Evolutionary conservation across 768 basidiomycete species (phyloP).

Genomic region (Rhodotorula diobovata): DNA sequence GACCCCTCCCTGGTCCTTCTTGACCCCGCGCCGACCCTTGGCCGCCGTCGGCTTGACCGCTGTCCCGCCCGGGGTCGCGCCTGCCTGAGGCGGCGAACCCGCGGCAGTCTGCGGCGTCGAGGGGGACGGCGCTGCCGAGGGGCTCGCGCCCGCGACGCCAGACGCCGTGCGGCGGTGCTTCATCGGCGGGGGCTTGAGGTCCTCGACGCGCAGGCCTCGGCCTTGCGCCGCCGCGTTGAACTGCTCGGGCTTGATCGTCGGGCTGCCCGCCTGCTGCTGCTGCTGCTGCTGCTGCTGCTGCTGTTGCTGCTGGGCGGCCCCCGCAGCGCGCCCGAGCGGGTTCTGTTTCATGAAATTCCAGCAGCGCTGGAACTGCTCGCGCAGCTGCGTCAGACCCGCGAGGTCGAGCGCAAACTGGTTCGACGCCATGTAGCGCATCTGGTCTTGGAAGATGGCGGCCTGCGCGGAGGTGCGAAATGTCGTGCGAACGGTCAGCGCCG

Average conservation of each 20-base stretch:
- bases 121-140: constrained; percentile 8
- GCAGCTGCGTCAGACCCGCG: constrained; percentile 31
- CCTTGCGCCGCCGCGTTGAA: constrained; percentile 30
- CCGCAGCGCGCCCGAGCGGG: not conserved
- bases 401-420: constrained; percentile 39
- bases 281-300: constrained; percentile 2
- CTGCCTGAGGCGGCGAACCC: constrained; percentile 21
- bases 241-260: constrained; percentile 11
- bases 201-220: constrained; percentile 36
- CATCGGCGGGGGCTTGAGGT: constrained; percentile 39
- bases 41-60: not conserved
- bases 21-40: not conserved
- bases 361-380: constrained; percentile 38
- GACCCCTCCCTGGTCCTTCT: constrained; percentile 5
- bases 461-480: not conserved
- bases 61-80: not conserved
- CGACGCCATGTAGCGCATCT: constrained; percentile 21
- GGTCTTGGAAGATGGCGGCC: constrained; percentile 40
- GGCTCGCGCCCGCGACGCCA: constrained; percentile 10
- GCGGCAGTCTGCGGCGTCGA: constrained; percentile 13
- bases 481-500: not conserved
- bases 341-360: constrained; percentile 38
- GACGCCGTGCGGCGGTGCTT: constrained; percentile 36
- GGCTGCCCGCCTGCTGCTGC: not conserved
- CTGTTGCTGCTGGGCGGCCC: not conserved